Evolutionary conservation across 257 asterid genomes (phyloP).

Genomic region (Solanum sitiens): DNA sequence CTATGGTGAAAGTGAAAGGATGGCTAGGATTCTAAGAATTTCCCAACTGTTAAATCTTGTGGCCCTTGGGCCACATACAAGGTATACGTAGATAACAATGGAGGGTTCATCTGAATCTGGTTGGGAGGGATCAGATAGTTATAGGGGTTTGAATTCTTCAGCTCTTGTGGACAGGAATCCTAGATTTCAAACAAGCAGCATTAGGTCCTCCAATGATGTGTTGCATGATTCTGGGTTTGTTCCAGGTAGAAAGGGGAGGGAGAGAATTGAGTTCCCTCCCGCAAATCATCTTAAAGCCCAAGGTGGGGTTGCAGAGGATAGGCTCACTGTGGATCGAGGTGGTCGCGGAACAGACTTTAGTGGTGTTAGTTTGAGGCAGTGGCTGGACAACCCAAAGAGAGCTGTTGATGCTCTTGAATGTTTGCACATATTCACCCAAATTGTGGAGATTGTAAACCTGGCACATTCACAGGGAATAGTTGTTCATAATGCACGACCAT

Average conservation of each 20-base stretch:
- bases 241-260: conserved; percentile 44
- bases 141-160: conserved; percentile 58
- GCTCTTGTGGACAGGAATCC: conserved; percentile 35
- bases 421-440: conserved; percentile 80
- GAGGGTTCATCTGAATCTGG: conserved; percentile 85
- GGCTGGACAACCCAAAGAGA: conserved; percentile 85
- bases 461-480: conserved; percentile 85
- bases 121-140: conserved; percentile 64
- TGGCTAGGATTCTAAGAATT: conserved; percentile 10
- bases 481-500: conserved; percentile 77
- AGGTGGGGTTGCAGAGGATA: conserved; percentile 17
- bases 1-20: conserved; percentile 13
- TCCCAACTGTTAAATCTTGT: conserved; percentile 6
- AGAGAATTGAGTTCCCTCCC: conserved; percentile 15
- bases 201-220: conserved; percentile 40
- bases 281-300: conserved; percentile 14
- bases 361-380: conserved; percentile 76
- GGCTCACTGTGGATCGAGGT: conserved; percentile 6
- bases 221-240: conserved; percentile 46
- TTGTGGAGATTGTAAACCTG: conserved; percentile 65
- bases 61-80: conserved; percentile 23
- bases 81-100: conserved; percentile 40
- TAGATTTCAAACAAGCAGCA: conserved; percentile 27
- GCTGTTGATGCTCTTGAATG: conserved; percentile 71
- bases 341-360: conserved; percentile 23